Base-by-base conservation (phyloP, 768 basidiomycete genomes). In the Flagelloscypha sp. region DNA sequence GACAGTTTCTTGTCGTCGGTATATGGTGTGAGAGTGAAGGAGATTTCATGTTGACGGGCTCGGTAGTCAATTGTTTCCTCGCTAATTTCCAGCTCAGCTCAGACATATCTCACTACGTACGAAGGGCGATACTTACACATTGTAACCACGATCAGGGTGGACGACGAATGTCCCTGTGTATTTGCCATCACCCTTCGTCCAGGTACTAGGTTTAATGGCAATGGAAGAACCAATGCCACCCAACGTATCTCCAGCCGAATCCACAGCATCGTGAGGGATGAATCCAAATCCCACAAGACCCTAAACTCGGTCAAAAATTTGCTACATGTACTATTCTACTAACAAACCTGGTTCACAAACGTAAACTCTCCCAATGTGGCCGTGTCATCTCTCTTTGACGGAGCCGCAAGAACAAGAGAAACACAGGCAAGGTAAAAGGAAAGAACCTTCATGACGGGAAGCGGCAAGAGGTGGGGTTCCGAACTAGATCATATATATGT, bases 141-240 rank as follows among this genome's bases (percentile, higher is more conserved):
- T 78, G 49, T 61, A 76, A 6, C 75, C 75, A n/a, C 75, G 60
- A 45, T 79, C 76, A 7, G 74, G 73, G 39, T 74, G 73, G 1
- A 65, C 66, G n/a, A 72, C 45, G 19, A 78, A 48, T 2, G 68
- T 72, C 7, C 76, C 76, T 2, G 56, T 53, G 47, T 62, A 76
- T 2, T 52, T 54, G 2, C 67, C 71, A 39, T 67, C 43, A 2
- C 41, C 30, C 27, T 46, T 35, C 15, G 44, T 48, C 59, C 70
- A 77, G 1, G 72, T 63, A 3, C 67, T 66, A 5, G 42, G 57
- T 53, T 78, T 70, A 37, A 80, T 42, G 2, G 74, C 66, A 15
- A 79, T 75, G 2, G 74, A 75, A 35, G 75, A 76, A 12, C 78
- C 78, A 13, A 79, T 65, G 7, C 76, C 76, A 15, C 79, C 79